Evolutionary conservation across 139 green algal species (phyloP), one percentile per base, ranked within the genome.

Genomic region (Picochlorum sp.): DNA sequence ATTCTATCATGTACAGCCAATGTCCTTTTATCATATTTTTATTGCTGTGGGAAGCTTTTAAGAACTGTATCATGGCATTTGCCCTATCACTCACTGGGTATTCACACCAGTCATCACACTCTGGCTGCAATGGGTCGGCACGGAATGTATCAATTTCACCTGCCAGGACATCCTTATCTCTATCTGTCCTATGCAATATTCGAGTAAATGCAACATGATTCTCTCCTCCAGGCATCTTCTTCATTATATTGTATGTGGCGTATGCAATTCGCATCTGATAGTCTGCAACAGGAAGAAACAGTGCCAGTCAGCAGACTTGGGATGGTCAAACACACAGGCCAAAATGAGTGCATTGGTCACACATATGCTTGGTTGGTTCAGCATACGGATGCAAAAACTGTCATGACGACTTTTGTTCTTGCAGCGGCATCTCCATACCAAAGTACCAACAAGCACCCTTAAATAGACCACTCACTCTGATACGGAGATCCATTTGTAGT

Each of bases 401-500:
- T n/a, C n/a, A n/a, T n/a, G n/a, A n/a, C n/a, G n/a, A n/a, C n/a
- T n/a, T n/a, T n/a, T n/a, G n/a, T n/a, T n/a, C n/a, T n/a, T n/a
- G n/a, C n/a, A n/a, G n/a, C n/a, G n/a, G n/a, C n/a, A n/a, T n/a
- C n/a, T n/a, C n/a, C n/a, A n/a, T n/a, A n/a, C n/a, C n/a, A n/a
- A n/a, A n/a, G n/a, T n/a, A n/a, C n/a, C n/a, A n/a, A n/a, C n/a
- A n/a, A n/a, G n/a, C n/a, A n/a, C n/a, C n/a, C n/a, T n/a, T n/a
- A n/a, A n/a, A n/a, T n/a, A n/a, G n/a, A n/a, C n/a, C n/a, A n/a
- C n/a, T n/a, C 53, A 59, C 52, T 96, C n/a, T 91, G 72, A 52
- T 96, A 96, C 0, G 83, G 79, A 14, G 41, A 76, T 20, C 88
- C 88, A 43, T 90, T 93, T 50, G 66, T 74, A 0, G 88, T 96